Evolutionary conservation across 2,329 filamentous ascomycete genomes (phyloP).

Genomic region (Microcyclospora pomicola): DNA sequence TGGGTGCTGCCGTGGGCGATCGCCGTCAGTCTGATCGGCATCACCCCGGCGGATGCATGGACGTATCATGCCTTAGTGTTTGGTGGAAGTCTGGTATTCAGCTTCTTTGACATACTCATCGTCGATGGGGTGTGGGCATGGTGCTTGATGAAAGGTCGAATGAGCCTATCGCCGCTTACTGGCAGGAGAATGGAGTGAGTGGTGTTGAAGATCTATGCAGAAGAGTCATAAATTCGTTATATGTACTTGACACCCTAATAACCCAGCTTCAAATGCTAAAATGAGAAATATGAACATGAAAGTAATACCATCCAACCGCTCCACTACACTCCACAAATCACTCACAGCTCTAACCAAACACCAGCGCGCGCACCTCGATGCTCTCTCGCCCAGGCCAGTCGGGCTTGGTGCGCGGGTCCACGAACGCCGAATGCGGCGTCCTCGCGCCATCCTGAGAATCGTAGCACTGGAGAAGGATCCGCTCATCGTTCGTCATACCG

Average conservation of each 20-base stretch:
- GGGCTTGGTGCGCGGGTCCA: slow-evolving; percentile 57
- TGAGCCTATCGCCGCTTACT: slow-evolving; percentile 9
- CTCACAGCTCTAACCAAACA: slow-evolving; percentile 41
- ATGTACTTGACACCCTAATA: no score
- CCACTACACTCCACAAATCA: no score
- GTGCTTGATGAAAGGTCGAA: slow-evolving; percentile 33
- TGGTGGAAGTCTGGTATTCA: slow-evolving; percentile 54
- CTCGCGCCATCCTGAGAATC: slow-evolving; percentile 27
- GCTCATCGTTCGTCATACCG: slow-evolving; percentile 54
- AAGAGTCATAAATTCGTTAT: no score
- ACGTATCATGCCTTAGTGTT: slow-evolving; percentile 54
- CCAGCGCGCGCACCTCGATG: slow-evolving; percentile 75
- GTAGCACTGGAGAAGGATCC: slow-evolving; percentile 38
- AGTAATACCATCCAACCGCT: no score
- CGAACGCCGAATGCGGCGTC: slow-evolving; percentile 64
- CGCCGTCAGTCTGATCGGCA: slow-evolving; percentile 37
- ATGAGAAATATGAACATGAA: no score
- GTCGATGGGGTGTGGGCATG: slow-evolving; percentile 41
- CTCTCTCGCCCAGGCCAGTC: slow-evolving; percentile 57
- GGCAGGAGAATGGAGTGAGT: no score
- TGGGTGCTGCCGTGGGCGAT: slow-evolving; percentile 62
- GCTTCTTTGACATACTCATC: slow-evolving; percentile 42
- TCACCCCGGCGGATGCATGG: slow-evolving; percentile 47
- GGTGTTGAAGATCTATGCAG: no score
- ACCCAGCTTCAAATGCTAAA: no score